phyloP scores from a whole-genome alignment of 164 flowering plant species.

The Berberis vulgaris region DNA sequence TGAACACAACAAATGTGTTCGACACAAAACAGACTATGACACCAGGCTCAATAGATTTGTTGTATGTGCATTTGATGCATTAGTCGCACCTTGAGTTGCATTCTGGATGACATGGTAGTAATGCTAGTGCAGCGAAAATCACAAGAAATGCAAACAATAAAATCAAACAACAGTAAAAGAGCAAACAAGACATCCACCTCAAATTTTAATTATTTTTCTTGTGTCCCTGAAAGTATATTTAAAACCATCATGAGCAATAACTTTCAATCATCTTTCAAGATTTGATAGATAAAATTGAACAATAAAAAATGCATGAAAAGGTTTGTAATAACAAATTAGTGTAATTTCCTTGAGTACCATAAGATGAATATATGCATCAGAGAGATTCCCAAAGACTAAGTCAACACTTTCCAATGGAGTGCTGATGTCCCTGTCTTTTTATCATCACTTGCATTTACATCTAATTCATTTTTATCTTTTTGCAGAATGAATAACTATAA shows the following conservation, averaged over 20 bases:
- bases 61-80: background rate
- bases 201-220: too few relatives aligned
- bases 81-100: background rate
- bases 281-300: background rate
- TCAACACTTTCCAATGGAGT: slow-evolving; percentile 5
- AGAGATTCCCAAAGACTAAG: slow-evolving; percentile 12
- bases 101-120: background rate
- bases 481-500: background rate
- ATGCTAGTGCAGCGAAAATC: too few relatives aligned
- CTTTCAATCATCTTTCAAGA: too few relatives aligned
- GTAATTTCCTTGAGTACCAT: background rate
- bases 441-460: slow-evolving; percentile 8
- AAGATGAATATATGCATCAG: slow-evolving; percentile 5
- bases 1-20: too few relatives aligned
- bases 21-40: background rate
- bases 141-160: background rate
- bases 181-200: background rate
- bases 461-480: background rate
- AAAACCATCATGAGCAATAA: background rate
- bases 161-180: background rate
- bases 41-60: background rate
- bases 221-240: background rate
- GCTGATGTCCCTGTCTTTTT: slow-evolving; percentile 14
- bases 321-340: background rate
- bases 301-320: background rate